Evolutionary conservation across 2,329 filamentous ascomycete genomes (phyloP), one percentile per base, ranked within the genome.

Genomic region (Furcasterigmium furcatum): DNA sequence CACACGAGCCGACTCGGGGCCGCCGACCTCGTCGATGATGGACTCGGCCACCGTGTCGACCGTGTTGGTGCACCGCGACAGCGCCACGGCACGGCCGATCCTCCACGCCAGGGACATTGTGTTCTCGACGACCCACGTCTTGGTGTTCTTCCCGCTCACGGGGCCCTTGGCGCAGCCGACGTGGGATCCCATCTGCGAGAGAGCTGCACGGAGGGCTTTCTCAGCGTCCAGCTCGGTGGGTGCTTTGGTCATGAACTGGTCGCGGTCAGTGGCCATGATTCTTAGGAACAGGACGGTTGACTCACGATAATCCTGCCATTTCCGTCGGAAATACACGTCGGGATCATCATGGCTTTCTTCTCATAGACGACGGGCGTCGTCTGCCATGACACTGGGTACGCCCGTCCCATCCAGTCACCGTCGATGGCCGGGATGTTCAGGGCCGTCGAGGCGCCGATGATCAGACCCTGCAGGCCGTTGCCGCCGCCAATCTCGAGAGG

Each of bases 21-120:
- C 60, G 61, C 75, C 46, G 65, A 61, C 48, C 67, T 63, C 56
- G 61, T 67, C 21, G 61, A 74, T 51, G 7, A 62, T 48, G 18
- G 61, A 62, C 16, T 64, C 59, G 0, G 60, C 50, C 1, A 73
- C 70, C 2, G 66, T 69, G 18, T 64, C 61, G 39, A 73, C 66
- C 4, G 68, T 56, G 5, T 73, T 64, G 19, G 70, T 67, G 18
- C 62, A 57, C 48, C 70, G 67, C 3, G 70, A 65, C 12, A 72
- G 62, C 5, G 67, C 70, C 21, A 78, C 71, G 34, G 67, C 70
- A 1, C 75, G 68, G 0, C 77, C 76, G 16, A 80, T 72, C 16
- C 64, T 59, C 68, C 64, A 72, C 2, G 62, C 64, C 3, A 68
- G 59, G 4, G 65, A 69, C 9, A 61, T 47, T 0, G 61, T 67